Base-by-base conservation (phyloP, 805 yeast genomes). In the Pichia sporocuriosa region DNA sequence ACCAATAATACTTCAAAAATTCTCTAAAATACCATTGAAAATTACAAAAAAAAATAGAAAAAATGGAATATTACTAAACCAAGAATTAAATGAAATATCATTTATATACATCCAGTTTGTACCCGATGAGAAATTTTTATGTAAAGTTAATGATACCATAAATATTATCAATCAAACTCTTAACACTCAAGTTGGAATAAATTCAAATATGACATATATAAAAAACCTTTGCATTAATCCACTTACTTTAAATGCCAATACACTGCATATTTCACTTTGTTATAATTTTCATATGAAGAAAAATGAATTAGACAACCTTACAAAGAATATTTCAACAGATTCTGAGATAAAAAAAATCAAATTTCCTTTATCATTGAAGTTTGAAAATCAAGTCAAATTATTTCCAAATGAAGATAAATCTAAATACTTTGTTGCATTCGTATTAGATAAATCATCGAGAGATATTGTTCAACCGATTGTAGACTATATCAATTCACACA, bases 21-120 rank as follows among this genome's bases (percentile, higher is more conserved):
- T 33, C 29, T 39, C 42, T 13, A 39, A 39, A 29, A 16, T 15
- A 7, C 42, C 42, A 11, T 6, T 39, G 11, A 19, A 22, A 17
- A 10, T 31, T 8, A 2, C 35, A 13, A 21, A 19, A 20, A 15
- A 9, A 20, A 13, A 2, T 26, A 12, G 13, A 20, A 7, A 4
- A 26, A 3, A 4, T 21, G n/a, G 17, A n/a, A 21, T 4, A 28
- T 16, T 9, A 17, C n/a, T n/a, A n/a, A 8, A 17, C 8, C 17
- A 20, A 11, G 27, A 17, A n/a, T 12, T 17, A 8, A 16, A 3
- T 13, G 40, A 37, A 25, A 29, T 28, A 4, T 17, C 35, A 4
- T 37, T 37, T 24, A 29, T 30, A 4, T 37, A 37, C 13, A 9
- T 37, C 7, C 33, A 35, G 4, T 19, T 37, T 2, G 8, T n/a